These are phyloP conservation scores for Deuterostichococcus epilithicus DNA, from an alignment of 139 green algal genomes.

Conservation along the genomic window DNA sequence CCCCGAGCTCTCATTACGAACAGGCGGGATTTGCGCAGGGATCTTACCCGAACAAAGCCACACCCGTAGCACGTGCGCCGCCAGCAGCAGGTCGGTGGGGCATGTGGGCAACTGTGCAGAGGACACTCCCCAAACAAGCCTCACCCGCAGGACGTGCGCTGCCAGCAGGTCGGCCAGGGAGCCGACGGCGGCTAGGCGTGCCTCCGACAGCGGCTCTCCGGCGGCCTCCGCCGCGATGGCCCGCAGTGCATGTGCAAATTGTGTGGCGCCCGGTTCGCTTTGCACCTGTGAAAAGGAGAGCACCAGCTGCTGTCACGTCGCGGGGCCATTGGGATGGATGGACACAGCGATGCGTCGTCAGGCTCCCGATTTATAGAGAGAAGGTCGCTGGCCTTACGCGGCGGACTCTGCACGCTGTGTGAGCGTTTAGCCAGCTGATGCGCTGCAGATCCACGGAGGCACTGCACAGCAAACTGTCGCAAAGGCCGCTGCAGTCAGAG, in stretches of 20 bases:
- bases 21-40: too few species aligned
- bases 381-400: too few species aligned
- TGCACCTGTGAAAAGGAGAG: not conserved
- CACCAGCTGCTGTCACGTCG: not conserved
- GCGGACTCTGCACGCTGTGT: not conserved
- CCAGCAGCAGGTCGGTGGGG: constrained; percentile 14
- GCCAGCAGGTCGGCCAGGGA: constrained; percentile 15
- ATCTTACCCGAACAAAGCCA: too few species aligned
- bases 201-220: not conserved
- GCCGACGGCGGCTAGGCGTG: not conserved
- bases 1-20: too few species aligned
- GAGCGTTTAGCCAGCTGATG: not conserved
- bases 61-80: too few species aligned
- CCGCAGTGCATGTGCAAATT: not conserved
- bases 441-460: not conserved
- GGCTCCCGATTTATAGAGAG: too few species aligned
- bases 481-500: too few species aligned
- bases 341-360: too few species aligned
- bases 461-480: too few species aligned
- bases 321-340: too few species aligned
- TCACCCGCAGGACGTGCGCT: not conserved
- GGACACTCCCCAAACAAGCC: too few species aligned
- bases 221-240: not conserved
- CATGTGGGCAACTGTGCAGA: too few species aligned
- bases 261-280: not conserved